These are phyloP conservation scores for Aphanomyces astaci DNA, from an alignment of 352 stramenopile genomes.

Conservation along the genomic window DNA sequence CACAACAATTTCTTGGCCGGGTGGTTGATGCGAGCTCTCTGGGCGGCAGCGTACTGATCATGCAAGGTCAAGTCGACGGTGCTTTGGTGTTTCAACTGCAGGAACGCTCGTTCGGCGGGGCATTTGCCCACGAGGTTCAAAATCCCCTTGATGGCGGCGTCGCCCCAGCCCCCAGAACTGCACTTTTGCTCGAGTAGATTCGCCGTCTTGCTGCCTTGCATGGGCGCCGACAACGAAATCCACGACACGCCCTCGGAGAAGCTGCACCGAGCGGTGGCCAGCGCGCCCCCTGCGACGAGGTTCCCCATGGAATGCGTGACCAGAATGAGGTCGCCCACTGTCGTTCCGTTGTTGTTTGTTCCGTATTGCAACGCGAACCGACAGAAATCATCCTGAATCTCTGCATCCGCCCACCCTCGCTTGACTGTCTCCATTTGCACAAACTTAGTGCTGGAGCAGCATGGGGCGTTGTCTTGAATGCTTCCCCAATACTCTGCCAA, in stretches of 20 bases:
- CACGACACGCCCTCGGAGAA: constrained; percentile 32
- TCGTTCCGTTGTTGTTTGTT: constrained; percentile 7
- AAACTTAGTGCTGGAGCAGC: constrained; percentile 33
- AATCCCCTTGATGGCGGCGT: constrained; percentile 11
- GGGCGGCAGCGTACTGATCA: constrained; percentile 26
- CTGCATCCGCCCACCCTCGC: constrained; percentile 27
- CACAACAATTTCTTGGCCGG: too few species aligned
- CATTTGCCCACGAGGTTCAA: constrained; percentile 25
- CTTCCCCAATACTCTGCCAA: constrained; percentile 26
- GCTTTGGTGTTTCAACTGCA: constrained; percentile 25
- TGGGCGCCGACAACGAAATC: constrained; percentile 34
- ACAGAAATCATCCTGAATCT: constrained; percentile 25
- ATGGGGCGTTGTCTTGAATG: constrained; percentile 34
- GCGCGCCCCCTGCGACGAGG: constrained; percentile 28
- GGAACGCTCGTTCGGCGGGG: constrained; percentile 26
- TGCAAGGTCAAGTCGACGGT: constrained; percentile 23
- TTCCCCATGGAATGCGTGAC: constrained; percentile 48
- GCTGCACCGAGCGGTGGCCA: constrained; percentile 28
- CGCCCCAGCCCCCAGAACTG: neutral
- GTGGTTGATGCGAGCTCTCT: constrained; percentile 20
- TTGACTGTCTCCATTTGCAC: constrained; percentile 28
- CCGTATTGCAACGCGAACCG: constrained; percentile 20
- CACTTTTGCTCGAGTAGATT: constrained; percentile 17
- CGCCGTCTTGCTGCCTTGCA: constrained; percentile 30
- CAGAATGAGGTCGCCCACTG: constrained; percentile 30